Base-by-base conservation (phyloP, 345 rosid genomes). In the Abelmoschus esculentus region DNA sequence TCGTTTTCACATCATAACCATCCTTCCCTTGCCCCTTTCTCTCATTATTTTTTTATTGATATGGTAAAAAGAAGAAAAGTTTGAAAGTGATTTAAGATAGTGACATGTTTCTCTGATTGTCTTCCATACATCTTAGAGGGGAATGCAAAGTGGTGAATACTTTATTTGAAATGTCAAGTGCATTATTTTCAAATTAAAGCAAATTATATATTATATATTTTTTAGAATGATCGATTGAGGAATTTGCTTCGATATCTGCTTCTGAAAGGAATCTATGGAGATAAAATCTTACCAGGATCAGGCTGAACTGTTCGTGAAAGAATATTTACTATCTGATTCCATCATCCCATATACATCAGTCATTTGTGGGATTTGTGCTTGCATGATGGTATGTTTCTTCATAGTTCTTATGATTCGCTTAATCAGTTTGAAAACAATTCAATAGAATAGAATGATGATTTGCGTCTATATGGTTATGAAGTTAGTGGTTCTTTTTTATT, bases 291-390 rank as follows among this genome's bases (percentile, higher is more conserved):
- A 84, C 76, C 87, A 82, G 34, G 76, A 69, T 75, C 85, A 80
- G 68, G 93, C 89, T 32, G 86, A 84, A 73, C 61, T 70, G 67
- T 72, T 88, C 77, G 69, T 88, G 50, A 88, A 84, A 78, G 83
- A 84, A 11, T 86, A 86, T 61, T 58, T 88, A 60, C 76, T 86
- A 14, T 80, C 86, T 29, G 84, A 81, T 76, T 71, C 88, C 74
- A 66, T 83, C 57, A 70, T 88, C 8, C 90, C 90, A 8, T 86
- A 83, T 77, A 83, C 87, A 73, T 84, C 90, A 26, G 74, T 86
- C 32, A 18, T 84, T 53, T 83, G 77, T 60, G 84, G 90, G 36
- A 71, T 84, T 62, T 75, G 78, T 74, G 81, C 84, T 67, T 77
- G 78, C 87, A 88, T 86, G 76, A 70, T 83, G 89, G 90, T 88